Evolutionary conservation across 2,329 filamentous ascomycete species (phyloP).

Genomic region (Penicillium sp.): DNA sequence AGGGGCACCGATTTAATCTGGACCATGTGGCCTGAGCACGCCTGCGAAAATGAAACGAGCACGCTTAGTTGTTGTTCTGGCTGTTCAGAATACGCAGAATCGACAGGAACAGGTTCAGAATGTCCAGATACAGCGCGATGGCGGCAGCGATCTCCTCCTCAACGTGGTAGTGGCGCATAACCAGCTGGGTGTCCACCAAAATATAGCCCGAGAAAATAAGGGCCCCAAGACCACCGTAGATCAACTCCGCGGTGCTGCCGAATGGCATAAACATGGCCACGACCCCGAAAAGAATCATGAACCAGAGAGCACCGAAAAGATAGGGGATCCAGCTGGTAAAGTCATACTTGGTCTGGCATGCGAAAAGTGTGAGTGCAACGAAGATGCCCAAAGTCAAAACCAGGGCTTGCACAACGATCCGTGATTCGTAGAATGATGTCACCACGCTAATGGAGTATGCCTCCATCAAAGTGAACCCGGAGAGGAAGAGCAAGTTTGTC

Average conservation of each 20-base stretch:
- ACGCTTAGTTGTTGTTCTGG: constrained; percentile 76
- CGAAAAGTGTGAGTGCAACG: constrained; percentile 66
- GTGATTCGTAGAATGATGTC: constrained; percentile 79
- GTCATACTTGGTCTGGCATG: constrained; percentile 96
- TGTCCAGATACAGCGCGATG: constrained; percentile 90
- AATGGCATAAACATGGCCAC: constrained; percentile 85
- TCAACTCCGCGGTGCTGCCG: constrained; percentile 71
- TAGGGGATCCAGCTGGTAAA: constrained; percentile 98
- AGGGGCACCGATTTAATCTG: too few species aligned
- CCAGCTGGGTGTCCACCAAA: constrained; percentile 89
- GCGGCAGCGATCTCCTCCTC: constrained; percentile 96
- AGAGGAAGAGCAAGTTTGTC: constrained; percentile 87
- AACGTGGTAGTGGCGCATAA: constrained; percentile 93
- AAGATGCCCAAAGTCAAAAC: constrained; percentile 70
- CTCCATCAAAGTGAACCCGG: constrained; percentile 82
- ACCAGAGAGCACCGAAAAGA: constrained; percentile 85
- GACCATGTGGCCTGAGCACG: too few species aligned
- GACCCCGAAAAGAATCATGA: constrained; percentile 85
- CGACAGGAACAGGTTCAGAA: constrained; percentile 94
- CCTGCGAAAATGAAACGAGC: too few species aligned
- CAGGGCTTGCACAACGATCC: constrained; percentile 83
- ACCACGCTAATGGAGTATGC: constrained; percentile 91
- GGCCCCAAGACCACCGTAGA: constrained; percentile 75
- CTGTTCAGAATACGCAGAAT: constrained; percentile 95
- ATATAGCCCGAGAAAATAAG: constrained; percentile 93